Evolutionary conservation across 176 grass and related monocot species (phyloP).

Genomic region (Triticum urartu): DNA sequence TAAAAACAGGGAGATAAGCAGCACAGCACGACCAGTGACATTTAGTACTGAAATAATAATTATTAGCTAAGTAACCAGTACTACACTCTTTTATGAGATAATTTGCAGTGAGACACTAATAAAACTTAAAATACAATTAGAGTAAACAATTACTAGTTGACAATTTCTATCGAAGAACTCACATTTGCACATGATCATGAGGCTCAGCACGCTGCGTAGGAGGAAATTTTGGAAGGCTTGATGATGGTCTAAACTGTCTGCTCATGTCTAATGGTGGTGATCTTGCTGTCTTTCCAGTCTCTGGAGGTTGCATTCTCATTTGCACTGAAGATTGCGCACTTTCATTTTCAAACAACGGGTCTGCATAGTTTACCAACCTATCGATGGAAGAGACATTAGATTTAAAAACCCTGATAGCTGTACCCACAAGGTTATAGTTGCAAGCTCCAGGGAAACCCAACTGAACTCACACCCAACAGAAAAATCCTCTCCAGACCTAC

Average conservation of each 20-base stretch:
- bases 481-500: neutral
- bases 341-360: slow-evolving; percentile 52
- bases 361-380: slow-evolving; percentile 52
- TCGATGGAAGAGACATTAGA: slow-evolving; percentile 27
- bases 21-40: slow-evolving; percentile 4
- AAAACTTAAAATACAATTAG: neutral
- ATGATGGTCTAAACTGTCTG: slow-evolving; percentile 39
- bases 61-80: slow-evolving; percentile 9
- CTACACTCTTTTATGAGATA: neutral
- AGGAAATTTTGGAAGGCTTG: slow-evolving; percentile 28
- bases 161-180: slow-evolving; percentile 18
- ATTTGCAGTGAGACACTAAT: neutral
- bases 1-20: slow-evolving; percentile 1
- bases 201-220: slow-evolving; percentile 19
- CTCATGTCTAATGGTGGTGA: slow-evolving; percentile 30
- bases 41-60: neutral
- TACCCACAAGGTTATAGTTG: slow-evolving; percentile 1
- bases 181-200: slow-evolving; percentile 40
- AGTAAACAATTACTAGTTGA: neutral
- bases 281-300: slow-evolving; percentile 30
- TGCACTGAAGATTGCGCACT: slow-evolving; percentile 28
- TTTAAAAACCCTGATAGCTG: slow-evolving; percentile 14
- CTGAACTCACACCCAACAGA: neutral
- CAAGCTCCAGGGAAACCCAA: neutral
- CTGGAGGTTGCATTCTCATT: slow-evolving; percentile 25